Percentiles rank a stretch among this genome's conserved stretches.
These are phyloP conservation scores for Parachaetomium inaequale DNA, from an alignment of 495 filamentous ascomycete genomes.

Conservation along the genomic window DNA sequence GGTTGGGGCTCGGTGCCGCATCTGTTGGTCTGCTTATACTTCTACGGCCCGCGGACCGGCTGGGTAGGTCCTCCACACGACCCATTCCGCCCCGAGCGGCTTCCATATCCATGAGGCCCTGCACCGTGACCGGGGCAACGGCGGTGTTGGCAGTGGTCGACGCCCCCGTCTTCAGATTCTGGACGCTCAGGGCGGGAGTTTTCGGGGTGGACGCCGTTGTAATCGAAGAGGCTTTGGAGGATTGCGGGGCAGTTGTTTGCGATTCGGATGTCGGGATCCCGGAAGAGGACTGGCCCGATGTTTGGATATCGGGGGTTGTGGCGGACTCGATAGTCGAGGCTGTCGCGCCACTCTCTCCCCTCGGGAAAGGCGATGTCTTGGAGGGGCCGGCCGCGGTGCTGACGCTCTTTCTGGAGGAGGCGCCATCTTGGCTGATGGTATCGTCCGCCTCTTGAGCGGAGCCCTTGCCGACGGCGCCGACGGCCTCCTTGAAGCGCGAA, in stretches of 20 bases:
- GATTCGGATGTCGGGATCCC: conserved; percentile 35
- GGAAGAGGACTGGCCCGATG: conserved; percentile 36
- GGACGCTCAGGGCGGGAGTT: conserved; percentile 46
- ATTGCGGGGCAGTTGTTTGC: conserved; percentile 41
- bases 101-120: conserved; percentile 49
- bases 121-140: conserved; percentile 56
- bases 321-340: conserved; percentile 36
- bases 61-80: conserved; percentile 38
- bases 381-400: conserved; percentile 35
- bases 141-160: conserved; percentile 25
- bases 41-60: conserved; percentile 28
- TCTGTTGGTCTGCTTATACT: conserved; percentile 40
- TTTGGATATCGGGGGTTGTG: conserved; percentile 36
- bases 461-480: conserved; percentile 63
- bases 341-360: conserved; percentile 37
- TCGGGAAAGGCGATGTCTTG: conserved; percentile 35
- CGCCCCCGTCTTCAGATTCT: conserved; percentile 40
- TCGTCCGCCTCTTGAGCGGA: conserved; percentile 43
- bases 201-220: conserved; percentile 53
- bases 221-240: conserved; percentile 55
- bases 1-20: conserved; percentile 19
- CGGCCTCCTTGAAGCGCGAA: conserved; percentile 72
- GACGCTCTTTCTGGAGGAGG: conserved; percentile 34
- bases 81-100: conserved; percentile 35
- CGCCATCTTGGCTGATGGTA: conserved; percentile 32